Percentiles rank a stretch among this genome's conserved stretches.
Evolutionary conservation across 352 stramenopile genomes (phyloP).

Genomic region (Phytophthora pseudosyringae): DNA sequence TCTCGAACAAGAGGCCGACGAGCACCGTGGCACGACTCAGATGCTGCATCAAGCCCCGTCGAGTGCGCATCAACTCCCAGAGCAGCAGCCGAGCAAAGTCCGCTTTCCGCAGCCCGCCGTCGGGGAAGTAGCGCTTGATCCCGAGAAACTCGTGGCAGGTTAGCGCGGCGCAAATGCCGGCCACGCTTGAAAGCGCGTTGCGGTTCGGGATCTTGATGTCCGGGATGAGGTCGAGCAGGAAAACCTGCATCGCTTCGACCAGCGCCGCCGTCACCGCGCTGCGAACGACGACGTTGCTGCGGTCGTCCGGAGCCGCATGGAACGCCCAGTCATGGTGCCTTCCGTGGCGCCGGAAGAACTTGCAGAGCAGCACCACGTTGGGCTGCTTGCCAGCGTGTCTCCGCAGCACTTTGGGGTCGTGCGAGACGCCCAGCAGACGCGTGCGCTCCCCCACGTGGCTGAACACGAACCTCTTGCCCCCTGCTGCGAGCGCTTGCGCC

Average conservation of each 20-base stretch:
- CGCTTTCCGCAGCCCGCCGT: conserved; percentile 45
- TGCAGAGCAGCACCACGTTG: conserved; percentile 59
- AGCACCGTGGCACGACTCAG: conserved; percentile 41
- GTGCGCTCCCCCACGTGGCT: conserved; percentile 27
- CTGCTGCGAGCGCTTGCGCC: conserved; percentile 33
- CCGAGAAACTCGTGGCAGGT: conserved; percentile 63
- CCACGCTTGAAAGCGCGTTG: conserved; percentile 62
- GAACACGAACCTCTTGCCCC: conserved; percentile 33
- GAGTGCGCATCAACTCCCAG: conserved; percentile 49
- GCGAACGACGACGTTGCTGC: conserved; percentile 37
- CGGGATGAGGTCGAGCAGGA: conserved; percentile 69
- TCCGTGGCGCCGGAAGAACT: conserved; percentile 51
- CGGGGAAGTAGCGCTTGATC: conserved; percentile 59
- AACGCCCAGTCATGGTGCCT: conserved; percentile 40
- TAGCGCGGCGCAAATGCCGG: conserved; percentile 65
- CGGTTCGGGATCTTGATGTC: conserved; percentile 76
- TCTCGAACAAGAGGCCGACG: conserved; percentile 61
- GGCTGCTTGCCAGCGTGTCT: conserved; percentile 20
- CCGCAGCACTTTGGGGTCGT: conserved; percentile 33
- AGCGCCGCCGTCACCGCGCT: conserved; percentile 57
- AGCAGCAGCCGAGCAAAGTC: conserved; percentile 64
- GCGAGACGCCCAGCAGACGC: conserved; percentile 31
- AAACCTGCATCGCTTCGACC: conserved; percentile 59
- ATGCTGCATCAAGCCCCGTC: conserved; percentile 48
- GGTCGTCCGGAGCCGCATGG: conserved; percentile 41